Evolutionary conservation across 371 early-diverging fungal genomes (phyloP).

Genomic region (Mortierella polycephala): DNA sequence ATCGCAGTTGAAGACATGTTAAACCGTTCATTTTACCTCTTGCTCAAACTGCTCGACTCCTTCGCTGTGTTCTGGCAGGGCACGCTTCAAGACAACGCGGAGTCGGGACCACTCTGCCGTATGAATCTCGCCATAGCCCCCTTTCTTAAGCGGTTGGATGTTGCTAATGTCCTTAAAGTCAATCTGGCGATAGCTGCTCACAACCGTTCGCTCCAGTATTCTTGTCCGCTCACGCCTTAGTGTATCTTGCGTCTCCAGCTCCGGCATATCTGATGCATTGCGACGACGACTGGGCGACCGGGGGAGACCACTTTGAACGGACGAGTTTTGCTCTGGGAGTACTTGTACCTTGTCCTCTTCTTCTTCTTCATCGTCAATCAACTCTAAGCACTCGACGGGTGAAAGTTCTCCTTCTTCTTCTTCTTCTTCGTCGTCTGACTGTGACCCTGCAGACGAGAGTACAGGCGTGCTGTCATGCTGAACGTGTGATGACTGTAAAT

Average conservation of each 20-base stretch:
- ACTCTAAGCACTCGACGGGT: conserved; percentile 13
- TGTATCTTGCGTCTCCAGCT: conserved; percentile 46
- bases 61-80: conserved; percentile 25
- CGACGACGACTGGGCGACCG: too few relatives aligned
- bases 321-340: neutral
- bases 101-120: conserved; percentile 53
- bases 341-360: neutral
- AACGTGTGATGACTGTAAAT: conserved; percentile 19
- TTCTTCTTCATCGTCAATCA: conserved; percentile 18
- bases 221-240: conserved; percentile 46
- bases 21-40: conserved; percentile 25
- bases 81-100: conserved; percentile 45
- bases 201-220: conserved; percentile 34
- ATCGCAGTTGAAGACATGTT: neutral
- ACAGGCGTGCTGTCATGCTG: conserved; percentile 34
- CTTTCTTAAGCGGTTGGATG: conserved; percentile 38
- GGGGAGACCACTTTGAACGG: neutral
- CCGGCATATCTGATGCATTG: conserved; percentile 8
- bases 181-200: conserved; percentile 31
- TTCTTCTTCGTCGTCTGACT: conserved; percentile 41
- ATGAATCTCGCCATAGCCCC: conserved; percentile 53
- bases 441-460: conserved; percentile 38
- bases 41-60: conserved; percentile 49
- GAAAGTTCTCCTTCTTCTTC: conserved; percentile 17
- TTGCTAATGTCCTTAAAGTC: conserved; percentile 38